phyloP scores from a whole-genome alignment of 331 rosid species.

The Malus hybrid region DNA sequence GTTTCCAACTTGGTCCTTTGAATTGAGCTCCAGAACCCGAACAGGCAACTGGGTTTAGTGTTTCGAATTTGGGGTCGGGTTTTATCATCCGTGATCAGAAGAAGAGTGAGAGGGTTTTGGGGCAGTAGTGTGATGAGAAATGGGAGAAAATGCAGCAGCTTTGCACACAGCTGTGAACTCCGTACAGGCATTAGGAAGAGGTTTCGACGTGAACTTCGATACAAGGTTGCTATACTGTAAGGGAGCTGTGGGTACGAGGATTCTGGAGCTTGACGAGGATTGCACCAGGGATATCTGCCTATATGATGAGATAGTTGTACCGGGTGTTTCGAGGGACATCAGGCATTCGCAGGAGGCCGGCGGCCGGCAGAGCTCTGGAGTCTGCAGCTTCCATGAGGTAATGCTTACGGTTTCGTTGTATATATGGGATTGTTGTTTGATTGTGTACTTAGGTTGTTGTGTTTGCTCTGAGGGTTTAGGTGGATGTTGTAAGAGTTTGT shows the following conservation, averaged over 20 bases:
- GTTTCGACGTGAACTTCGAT: conserved; percentile 88
- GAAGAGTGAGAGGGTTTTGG: conserved; percentile 1
- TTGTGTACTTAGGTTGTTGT: background rate
- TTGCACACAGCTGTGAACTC: conserved; percentile 75
- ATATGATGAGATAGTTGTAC: conserved; percentile 58
- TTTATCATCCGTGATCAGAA: background rate
- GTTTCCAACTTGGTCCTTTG: conserved; percentile 26
- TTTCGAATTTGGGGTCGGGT: background rate
- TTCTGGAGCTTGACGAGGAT: conserved; percentile 59
- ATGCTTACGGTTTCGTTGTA: background rate
- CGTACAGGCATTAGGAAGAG: conserved; percentile 68
- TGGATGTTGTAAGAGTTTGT: background rate
- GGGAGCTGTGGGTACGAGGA: conserved; percentile 69
- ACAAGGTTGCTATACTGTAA: conserved; percentile 87
- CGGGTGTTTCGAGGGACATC: conserved; percentile 72
- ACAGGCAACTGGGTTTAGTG: conserved; percentile 14
- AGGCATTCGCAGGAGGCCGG: conserved; percentile 30
- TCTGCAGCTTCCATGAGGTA: conserved; percentile 73
- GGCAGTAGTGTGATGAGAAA: conserved; percentile 48
- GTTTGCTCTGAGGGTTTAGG: background rate
- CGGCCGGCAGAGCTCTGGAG: conserved; percentile 63
- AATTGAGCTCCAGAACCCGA: conserved; percentile 22
- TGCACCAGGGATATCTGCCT: conserved; percentile 46
- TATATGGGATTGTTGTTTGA: background rate
- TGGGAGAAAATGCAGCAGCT: conserved; percentile 85